Evolutionary conservation across 2,329 filamentous ascomycete species (phyloP), one percentile per base, ranked within the genome.

Genomic region (Claviceps citrina): DNA sequence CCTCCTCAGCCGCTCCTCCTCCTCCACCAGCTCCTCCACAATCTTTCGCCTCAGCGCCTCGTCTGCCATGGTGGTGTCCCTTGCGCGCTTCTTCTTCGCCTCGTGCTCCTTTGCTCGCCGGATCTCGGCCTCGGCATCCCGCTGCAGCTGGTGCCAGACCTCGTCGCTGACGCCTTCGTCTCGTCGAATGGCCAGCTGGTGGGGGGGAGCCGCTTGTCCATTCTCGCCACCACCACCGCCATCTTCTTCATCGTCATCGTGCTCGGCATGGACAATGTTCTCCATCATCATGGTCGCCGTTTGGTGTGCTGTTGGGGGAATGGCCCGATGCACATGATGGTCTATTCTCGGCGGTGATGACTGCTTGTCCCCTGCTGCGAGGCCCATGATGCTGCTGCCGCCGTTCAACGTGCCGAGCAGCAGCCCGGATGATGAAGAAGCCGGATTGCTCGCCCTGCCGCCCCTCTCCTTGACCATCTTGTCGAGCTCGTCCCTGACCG

Each of bases 101-200:
- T 49, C 43, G 7, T 64, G 58, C 20, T 65, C 57, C 3, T 53
- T 50, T 7, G 69, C 59, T 0, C 56, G 56, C 1, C 55, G 54
- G 2, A 56, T 44, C 26, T 63, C 62, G 0, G 58, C 60, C 18
- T 31, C 28, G 28, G 55, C 60, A 53, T 80, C 72, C 1, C 43
- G 49, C 43, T 76, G 64, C 0, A 82, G 68, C 47, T 78, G 71
- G 2, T 66, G 56, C 78, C 78, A 83, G 1, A 73, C 58, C 5
- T 57, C 70, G 36, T 81, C 74, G 4, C 63, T 68, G 0, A 82
- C 76, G 0, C 70, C 71, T 0, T 62, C 53, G 43, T 83, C 78
- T 10, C 76, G 65, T n/a, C n/a, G n/a, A n/a, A n/a, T n/a, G n/a
- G n/a, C n/a, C n/a, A n/a, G n/a, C n/a, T n/a, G n/a, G n/a, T n/a